A percentile compares a stretch with the other conserved stretches of the same genome.
Conservation (phyloP, 2,329 filamentous ascomycete species). For the Magnaporthiopsis rhizophila region DNA sequence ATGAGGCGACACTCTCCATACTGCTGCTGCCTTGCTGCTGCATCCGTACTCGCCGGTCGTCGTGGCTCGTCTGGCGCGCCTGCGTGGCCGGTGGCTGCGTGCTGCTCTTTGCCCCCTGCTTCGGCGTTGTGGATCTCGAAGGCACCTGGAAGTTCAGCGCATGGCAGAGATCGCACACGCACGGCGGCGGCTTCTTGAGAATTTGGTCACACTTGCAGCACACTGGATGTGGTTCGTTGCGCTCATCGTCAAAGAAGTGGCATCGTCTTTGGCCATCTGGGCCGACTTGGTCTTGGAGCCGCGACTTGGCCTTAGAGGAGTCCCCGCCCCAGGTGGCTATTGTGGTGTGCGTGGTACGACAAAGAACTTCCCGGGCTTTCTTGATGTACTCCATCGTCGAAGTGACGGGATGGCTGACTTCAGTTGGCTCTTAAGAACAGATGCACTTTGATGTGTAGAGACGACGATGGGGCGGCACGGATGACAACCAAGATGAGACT, state of each 20-base stretch:
- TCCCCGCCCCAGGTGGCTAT: background rate
- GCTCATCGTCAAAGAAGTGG: conserved; percentile 4
- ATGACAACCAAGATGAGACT: background rate
- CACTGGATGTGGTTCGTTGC: background rate
- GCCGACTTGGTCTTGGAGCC: background rate
- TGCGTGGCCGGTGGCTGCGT: too few species aligned
- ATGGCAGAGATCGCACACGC: conserved; percentile 3
- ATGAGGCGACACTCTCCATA: background rate
- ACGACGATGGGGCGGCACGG: background rate
- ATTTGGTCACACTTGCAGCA: conserved; percentile 4
- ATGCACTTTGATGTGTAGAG: background rate
- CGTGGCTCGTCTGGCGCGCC: too few species aligned
- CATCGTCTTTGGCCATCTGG: conserved; percentile 1
- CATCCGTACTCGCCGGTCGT: background rate
- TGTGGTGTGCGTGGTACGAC: too few species aligned
- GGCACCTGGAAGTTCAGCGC: conserved; percentile 1
- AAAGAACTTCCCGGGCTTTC: background rate
- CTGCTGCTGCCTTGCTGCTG: background rate
- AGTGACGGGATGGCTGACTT: background rate
- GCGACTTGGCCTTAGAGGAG: background rate
- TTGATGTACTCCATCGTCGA: background rate
- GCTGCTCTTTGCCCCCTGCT: background rate
- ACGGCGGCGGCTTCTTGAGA: conserved; percentile 2
- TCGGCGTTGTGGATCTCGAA: background rate
- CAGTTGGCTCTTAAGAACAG: too few species aligned